Percentiles rank a stretch among this genome's conserved stretches.
These are phyloP conservation scores for Paramecium sexaurelia DNA, from an alignment of 73 alveolate species.

Conservation along the genomic window DNA sequence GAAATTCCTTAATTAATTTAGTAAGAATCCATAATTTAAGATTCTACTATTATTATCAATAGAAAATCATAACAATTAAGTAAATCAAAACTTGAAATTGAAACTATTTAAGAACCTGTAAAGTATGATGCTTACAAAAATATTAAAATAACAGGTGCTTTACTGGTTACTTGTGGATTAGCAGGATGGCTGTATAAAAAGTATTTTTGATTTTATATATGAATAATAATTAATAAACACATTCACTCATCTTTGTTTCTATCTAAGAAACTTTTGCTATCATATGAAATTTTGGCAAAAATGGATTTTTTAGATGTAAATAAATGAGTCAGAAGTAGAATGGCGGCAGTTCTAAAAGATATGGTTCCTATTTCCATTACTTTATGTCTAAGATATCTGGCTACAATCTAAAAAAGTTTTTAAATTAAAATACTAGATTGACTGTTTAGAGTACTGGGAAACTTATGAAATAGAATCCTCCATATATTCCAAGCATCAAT, in stretches of 20 bases:
- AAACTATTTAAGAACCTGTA: background rate
- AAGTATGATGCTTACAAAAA: background rate
- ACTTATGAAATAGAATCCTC: background rate
- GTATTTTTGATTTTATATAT: conserved; percentile 3
- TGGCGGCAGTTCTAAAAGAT: conserved; percentile 2
- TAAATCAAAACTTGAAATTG: background rate
- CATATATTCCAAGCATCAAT: background rate
- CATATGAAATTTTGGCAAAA: conserved; percentile 28
- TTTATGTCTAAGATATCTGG: conserved; percentile 31
- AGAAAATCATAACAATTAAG: background rate
- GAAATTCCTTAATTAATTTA: background rate
- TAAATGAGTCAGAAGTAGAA: conserved; percentile 8
- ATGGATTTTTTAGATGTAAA: conserved; percentile 30
- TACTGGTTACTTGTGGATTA: background rate
- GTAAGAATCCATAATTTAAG: background rate
- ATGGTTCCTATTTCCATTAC: conserved; percentile 54
- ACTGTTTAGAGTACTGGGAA: conserved; percentile 32
- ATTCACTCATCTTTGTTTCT: conserved; percentile 39
- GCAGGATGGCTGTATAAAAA: conserved; percentile 26
- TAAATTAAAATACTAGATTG: background rate
- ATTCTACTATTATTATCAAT: background rate
- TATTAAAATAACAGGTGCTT: background rate
- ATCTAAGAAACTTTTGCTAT: conserved; percentile 27
- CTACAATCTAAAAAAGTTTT: conserved; percentile 6
- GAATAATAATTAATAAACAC: background rate